phyloP scores from a whole-genome alignment of 1,284 basidiomycete species.

The Abortiporus biennis region DNA sequence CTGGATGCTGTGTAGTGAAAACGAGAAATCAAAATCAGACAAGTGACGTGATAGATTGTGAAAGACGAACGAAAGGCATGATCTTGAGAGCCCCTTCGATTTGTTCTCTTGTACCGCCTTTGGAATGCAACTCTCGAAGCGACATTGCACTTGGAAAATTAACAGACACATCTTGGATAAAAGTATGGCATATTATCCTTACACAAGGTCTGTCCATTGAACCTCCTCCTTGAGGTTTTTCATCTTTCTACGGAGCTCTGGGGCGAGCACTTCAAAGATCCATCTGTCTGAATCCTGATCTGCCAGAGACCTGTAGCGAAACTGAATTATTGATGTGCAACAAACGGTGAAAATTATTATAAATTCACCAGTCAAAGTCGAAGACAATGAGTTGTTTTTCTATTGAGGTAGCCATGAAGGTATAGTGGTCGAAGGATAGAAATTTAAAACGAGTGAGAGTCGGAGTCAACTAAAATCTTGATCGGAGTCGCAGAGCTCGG shows the following conservation, averaged over 20 bases:
- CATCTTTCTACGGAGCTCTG: constrained; percentile 81
- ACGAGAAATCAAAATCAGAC: constrained; percentile 4
- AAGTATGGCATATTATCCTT: constrained; percentile 23
- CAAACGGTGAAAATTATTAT: constrained; percentile 6
- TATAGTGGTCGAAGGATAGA: constrained; percentile 2
- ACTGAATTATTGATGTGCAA: background rate
- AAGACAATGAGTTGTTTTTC: constrained; percentile 84
- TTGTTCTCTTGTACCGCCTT: constrained; percentile 65
- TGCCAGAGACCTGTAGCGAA: constrained; percentile 62
- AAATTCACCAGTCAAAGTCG: constrained; percentile 91
- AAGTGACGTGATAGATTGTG: constrained; percentile 1
- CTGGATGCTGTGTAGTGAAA: constrained; percentile 70
- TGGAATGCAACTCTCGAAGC: constrained; percentile 63
- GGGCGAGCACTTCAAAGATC: constrained; percentile 89
- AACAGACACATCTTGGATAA: constrained; percentile 3
- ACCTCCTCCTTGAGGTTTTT: constrained; percentile 59
- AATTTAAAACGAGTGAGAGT: background rate
- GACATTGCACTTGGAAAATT: constrained; percentile 54
- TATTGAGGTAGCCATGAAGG: constrained; percentile 30
- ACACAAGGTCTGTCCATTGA: constrained; percentile 97
- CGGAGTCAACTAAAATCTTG: too few species aligned
- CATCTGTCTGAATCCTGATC: constrained; percentile 98
- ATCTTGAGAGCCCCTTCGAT: constrained; percentile 74
- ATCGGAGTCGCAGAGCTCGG: too few species aligned
- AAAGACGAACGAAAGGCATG: constrained; percentile 78